A percentile compares a stretch with the other conserved stretches of the same genome.
phyloP scores from a whole-genome alignment of 495 filamentous ascomycete genomes.

The Astrothelium subdiscretum region DNA sequence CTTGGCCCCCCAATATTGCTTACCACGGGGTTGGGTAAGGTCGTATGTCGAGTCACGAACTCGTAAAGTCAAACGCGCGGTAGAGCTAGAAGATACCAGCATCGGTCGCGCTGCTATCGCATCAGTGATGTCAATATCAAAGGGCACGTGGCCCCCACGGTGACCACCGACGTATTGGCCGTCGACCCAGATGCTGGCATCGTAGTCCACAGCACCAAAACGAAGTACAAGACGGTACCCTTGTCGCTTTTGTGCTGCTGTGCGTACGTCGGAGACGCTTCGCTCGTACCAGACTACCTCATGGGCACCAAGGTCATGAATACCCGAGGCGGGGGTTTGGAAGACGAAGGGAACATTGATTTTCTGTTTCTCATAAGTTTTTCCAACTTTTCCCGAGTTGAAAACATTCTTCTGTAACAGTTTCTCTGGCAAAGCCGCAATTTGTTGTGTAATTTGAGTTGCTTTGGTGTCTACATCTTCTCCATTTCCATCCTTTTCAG shows the following conservation, averaged over 20 bases:
- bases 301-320: constrained; percentile 42
- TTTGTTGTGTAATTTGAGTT: neutral
- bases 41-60: constrained; percentile 23
- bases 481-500: neutral
- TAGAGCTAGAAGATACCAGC: neutral
- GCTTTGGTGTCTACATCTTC: neutral
- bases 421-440: neutral
- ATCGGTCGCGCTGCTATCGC: constrained; percentile 1
- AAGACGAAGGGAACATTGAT: constrained; percentile 50
- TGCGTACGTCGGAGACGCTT: constrained; percentile 36
- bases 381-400: neutral
- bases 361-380: constrained; percentile 20
- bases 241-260: constrained; percentile 5
- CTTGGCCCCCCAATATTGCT: constrained; percentile 21
- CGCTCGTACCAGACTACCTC: constrained; percentile 52
- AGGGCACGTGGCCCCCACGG: constrained; percentile 20
- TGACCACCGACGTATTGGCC: constrained; percentile 16
- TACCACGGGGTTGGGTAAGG: constrained; percentile 19
- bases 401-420: neutral
- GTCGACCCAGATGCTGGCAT: constrained; percentile 20
- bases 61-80: constrained; percentile 15
- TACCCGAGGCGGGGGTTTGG: constrained; percentile 44
- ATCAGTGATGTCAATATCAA: constrained; percentile 18
- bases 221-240: constrained; percentile 12
- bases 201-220: constrained; percentile 21